Evolutionary conservation across 352 stramenopile species (phyloP).

Genomic region (Plasmopara halstedii): DNA sequence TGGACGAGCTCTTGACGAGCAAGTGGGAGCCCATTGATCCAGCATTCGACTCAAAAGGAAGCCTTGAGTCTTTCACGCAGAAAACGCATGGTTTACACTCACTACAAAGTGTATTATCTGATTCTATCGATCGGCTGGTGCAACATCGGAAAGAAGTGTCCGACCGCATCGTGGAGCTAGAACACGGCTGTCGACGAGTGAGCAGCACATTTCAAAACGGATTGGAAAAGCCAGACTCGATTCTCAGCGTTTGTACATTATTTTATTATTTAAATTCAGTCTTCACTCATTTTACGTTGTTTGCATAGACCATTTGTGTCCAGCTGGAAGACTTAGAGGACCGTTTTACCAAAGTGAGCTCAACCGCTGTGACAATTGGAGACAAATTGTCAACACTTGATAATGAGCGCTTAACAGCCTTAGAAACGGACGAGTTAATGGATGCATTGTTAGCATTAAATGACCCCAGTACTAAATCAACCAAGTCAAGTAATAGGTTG

Average conservation of each 20-base stretch:
- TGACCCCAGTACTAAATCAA: constrained; percentile 39
- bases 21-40: constrained; percentile 32
- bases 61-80: constrained; percentile 33
- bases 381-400: constrained; percentile 60
- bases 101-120: constrained; percentile 47
- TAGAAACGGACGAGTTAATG: constrained; percentile 75
- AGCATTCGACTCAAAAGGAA: constrained; percentile 4
- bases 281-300: constrained; percentile 5
- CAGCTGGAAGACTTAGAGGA: constrained; percentile 82
- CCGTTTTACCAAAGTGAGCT: constrained; percentile 81
- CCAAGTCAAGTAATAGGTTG: constrained; percentile 50
- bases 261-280: neutral
- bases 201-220: constrained; percentile 57
- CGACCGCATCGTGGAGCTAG: constrained; percentile 45
- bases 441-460: constrained; percentile 70
- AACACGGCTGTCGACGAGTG: constrained; percentile 54
- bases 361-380: constrained; percentile 66
- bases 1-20: constrained; percentile 65
- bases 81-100: constrained; percentile 59
- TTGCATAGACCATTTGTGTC: constrained; percentile 46
- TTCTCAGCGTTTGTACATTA: constrained; percentile 36
- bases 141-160: constrained; percentile 52
- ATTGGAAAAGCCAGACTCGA: constrained; percentile 44
- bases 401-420: constrained; percentile 47
- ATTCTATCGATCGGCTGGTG: constrained; percentile 50